These are phyloP conservation scores for Globisporangium abappressorium DNA, from an alignment of 352 stramenopile species.

Conservation along the genomic window DNA sequence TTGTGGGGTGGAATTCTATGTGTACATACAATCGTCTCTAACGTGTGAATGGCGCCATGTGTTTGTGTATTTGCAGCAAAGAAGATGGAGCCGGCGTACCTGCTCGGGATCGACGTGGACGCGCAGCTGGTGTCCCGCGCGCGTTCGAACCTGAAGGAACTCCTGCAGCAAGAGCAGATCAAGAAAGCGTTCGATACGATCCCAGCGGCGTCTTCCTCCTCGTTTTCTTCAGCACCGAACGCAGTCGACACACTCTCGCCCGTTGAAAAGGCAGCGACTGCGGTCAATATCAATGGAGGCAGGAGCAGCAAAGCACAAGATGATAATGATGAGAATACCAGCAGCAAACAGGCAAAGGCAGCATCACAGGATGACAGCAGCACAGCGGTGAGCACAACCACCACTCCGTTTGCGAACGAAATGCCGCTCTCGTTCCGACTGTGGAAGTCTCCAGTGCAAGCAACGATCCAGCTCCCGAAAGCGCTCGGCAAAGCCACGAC, in stretches of 20 bases:
- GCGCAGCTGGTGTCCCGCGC: slow-evolving; percentile 58
- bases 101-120: slow-evolving; percentile 77
- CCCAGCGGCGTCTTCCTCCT: slow-evolving; percentile 6
- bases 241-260: background rate
- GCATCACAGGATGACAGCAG: slow-evolving; percentile 6
- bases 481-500: slow-evolving; percentile 46
- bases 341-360: background rate
- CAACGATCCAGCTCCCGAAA: slow-evolving; percentile 28
- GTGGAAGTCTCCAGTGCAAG: slow-evolving; percentile 54
- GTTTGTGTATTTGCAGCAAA: slow-evolving; percentile 28
- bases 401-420: slow-evolving; percentile 34
- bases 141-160: slow-evolving; percentile 56
- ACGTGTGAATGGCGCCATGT: background rate
- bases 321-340: background rate
- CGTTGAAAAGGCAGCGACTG: background rate
- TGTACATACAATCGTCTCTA: background rate
- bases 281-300: background rate
- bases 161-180: slow-evolving; percentile 57
- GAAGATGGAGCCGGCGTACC: slow-evolving; percentile 42
- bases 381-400: slow-evolving; percentile 7
- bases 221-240: background rate
- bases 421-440: slow-evolving; percentile 67
- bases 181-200: slow-evolving; percentile 54
- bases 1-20: background rate
- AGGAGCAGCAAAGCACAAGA: background rate